Conservation (phyloP, 177 flowering plant species). For the Tripterygium wilfordii region DNA sequence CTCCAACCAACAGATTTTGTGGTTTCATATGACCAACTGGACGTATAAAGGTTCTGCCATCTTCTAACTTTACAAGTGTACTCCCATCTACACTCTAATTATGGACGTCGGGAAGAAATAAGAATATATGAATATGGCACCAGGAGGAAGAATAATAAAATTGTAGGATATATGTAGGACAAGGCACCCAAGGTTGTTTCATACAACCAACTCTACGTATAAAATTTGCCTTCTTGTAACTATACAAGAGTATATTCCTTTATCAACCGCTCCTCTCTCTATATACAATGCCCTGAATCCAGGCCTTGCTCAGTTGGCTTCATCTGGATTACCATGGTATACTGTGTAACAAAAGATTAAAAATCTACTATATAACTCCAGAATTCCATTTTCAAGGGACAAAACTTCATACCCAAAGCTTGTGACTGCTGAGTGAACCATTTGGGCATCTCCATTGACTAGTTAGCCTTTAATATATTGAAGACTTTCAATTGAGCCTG, state of each 20-base stretch:
- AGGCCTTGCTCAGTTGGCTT: conserved; percentile 27
- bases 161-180: too few relatives aligned
- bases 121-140: too few relatives aligned
- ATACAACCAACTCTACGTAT: too few relatives aligned
- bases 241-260: conserved; percentile 28
- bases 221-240: too few relatives aligned
- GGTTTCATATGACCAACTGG: too few relatives aligned
- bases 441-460: not conserved
- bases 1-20: too few relatives aligned
- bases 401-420: conserved; percentile 38
- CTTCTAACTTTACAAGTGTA: too few relatives aligned
- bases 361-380: not conserved
- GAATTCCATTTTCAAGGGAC: conserved; percentile 6
- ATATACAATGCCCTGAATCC: conserved; percentile 42
- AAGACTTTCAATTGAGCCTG: conserved; percentile 30
- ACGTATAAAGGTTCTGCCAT: too few relatives aligned
- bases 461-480: conserved; percentile 50
- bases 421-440: conserved; percentile 2
- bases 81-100: too few relatives aligned
- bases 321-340: conserved; percentile 20
- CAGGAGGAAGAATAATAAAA: too few relatives aligned
- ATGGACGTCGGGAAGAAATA: too few relatives aligned
- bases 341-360: not conserved
- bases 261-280: conserved; percentile 21
- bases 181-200: too few relatives aligned